These are phyloP conservation scores for Mycena metata DNA, from an alignment of 768 basidiomycete genomes.

Conservation along the genomic window DNA sequence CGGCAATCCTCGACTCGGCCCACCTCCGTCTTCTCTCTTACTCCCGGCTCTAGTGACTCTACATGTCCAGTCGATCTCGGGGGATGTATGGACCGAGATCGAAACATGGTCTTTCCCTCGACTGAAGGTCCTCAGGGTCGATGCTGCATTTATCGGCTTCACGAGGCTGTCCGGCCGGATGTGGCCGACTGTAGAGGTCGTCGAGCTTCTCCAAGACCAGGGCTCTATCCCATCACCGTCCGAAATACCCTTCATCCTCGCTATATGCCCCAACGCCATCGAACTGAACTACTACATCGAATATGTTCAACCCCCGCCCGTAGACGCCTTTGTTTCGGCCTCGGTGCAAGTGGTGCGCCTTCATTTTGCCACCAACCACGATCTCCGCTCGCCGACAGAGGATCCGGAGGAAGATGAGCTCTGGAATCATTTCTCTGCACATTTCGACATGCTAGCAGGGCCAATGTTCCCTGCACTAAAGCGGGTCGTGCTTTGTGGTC, in stretches of 20 bases:
- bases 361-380: background rate
- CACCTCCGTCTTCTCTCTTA: background rate
- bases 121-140: constrained; percentile 2
- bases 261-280: background rate
- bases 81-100: constrained; percentile 12
- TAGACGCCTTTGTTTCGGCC: background rate
- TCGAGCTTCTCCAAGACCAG: constrained; percentile 14
- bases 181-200: constrained; percentile 10
- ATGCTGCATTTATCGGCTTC: background rate
- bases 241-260: background rate
- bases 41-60: constrained; percentile 13
- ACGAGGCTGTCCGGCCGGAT: background rate
- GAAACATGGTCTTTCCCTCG: constrained; percentile 12
- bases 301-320: background rate
- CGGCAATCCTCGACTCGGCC: background rate
- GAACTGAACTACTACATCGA: constrained; percentile 19
- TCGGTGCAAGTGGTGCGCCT: constrained; percentile 14
- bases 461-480: constrained; percentile 5
- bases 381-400: background rate
- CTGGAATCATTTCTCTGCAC: background rate
- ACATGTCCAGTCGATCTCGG: constrained; percentile 2
- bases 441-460: background rate
- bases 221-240: constrained; percentile 1
- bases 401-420: background rate
- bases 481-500: constrained; percentile 10